Evolutionary conservation across 1,284 basidiomycete genomes (phyloP).

Genomic region (Mycena sp.): DNA sequence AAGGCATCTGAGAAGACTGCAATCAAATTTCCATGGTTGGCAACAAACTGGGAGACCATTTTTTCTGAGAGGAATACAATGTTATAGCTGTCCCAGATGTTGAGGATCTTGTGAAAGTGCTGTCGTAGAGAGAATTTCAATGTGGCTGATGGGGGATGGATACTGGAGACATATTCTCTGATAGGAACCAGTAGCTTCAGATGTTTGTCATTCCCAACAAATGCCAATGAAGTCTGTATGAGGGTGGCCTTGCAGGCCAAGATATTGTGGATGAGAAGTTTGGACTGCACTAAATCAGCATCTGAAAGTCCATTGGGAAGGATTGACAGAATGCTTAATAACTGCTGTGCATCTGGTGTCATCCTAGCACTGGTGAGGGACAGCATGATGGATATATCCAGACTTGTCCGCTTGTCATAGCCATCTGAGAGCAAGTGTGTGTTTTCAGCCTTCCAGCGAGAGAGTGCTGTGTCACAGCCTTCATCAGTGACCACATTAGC

Average conservation of each 20-base stretch:
- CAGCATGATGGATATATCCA: slow-evolving; percentile 13
- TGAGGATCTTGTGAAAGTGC: neutral
- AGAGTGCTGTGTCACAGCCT: neutral
- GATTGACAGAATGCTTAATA: slow-evolving; percentile 10
- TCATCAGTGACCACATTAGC: slow-evolving; percentile 9
- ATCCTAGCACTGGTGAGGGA: slow-evolving; percentile 16
- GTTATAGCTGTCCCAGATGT: neutral
- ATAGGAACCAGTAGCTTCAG: slow-evolving; percentile 9
- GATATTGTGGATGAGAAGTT: neutral
- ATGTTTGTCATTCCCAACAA: neutral
- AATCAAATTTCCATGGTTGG: neutral
- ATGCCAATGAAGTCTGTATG: slow-evolving; percentile 3
- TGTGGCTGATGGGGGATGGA: neutral
- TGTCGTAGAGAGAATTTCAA: neutral
- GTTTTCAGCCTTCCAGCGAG: neutral
- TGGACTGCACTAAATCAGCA: neutral
- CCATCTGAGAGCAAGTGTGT: slow-evolving; percentile 4
- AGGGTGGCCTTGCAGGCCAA: neutral
- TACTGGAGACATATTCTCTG: neutral
- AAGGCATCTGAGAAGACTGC: neutral
- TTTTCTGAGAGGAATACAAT: too few relatives aligned
- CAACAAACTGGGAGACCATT: neutral
- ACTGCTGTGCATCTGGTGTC: neutral
- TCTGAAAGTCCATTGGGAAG: slow-evolving; percentile 12
- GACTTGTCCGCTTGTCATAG: neutral